A percentile compares a stretch with the other conserved stretches of the same genome.
These are phyloP conservation scores for Tolypocladium capitatum DNA, from an alignment of 2,329 filamentous ascomycete species.

Conservation along the genomic window DNA sequence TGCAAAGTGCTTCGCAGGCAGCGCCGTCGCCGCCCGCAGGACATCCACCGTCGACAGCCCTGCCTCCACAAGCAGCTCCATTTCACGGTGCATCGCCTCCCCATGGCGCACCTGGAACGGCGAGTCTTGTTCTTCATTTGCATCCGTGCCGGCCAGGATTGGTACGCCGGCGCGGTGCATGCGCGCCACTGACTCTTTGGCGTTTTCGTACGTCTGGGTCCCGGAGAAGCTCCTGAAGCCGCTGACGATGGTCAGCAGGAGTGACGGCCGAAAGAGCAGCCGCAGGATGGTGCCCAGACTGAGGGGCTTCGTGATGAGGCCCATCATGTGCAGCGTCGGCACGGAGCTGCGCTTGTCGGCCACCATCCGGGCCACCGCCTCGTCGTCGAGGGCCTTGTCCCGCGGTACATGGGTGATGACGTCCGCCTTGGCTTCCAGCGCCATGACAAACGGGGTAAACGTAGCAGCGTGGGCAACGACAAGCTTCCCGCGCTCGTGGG, in stretches of 20 bases:
- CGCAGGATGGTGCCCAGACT: not conserved
- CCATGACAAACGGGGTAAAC: constrained; percentile 10
- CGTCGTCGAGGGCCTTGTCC: constrained; percentile 10
- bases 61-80: constrained; percentile 9
- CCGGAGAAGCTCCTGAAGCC: not conserved
- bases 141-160: constrained; percentile 18
- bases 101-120: constrained; percentile 6
- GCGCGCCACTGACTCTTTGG: constrained; percentile 4
- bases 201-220: not conserved
- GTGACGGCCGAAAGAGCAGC: constrained; percentile 9
- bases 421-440: constrained; percentile 13
- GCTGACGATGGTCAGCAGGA: constrained; percentile 1
- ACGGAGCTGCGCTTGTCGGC: constrained; percentile 9
- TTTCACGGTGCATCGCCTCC: constrained; percentile 9
- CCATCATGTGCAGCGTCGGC: constrained; percentile 11
- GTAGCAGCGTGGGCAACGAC: constrained; percentile 14
- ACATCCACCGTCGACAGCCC: constrained; percentile 8
- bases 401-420: constrained; percentile 15
- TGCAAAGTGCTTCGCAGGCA: constrained; percentile 9
- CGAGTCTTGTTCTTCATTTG: constrained; percentile 7
- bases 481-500: constrained; percentile 10
- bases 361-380: constrained; percentile 6
- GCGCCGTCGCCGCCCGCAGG: constrained; percentile 8
- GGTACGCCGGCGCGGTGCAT: constrained; percentile 14
- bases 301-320: not conserved